Evolutionary conservation across 352 stramenopile genomes (phyloP), one percentile per base, ranked within the genome.

Genomic region (Phytophthora palmivora): DNA sequence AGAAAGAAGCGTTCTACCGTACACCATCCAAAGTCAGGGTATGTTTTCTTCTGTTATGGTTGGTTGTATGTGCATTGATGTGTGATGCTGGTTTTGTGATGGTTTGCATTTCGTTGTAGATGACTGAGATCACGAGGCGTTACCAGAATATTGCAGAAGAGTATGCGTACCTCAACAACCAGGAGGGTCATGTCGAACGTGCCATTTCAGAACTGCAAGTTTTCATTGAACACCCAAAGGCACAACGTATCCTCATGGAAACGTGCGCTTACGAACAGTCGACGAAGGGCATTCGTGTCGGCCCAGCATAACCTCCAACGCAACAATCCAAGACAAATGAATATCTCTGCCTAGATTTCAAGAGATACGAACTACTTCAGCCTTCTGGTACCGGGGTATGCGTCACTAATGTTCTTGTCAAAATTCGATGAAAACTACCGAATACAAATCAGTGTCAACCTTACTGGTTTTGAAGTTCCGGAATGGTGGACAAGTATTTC

Each of bases 141-240:
- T 94, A 94, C 41, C 82, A 94, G 51, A 63, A 79, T 39, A 76
- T 94, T 30, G 84, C 82, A 10, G 82, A 94, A 49, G 58, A 82
- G n/a, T 82, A 82, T 48, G 79, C 81, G 34, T 75, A 88, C n/a
- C 70, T 70, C 10, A 79, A 86, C 45, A 85, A 73, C 32, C 65
- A 79, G 12, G 80, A 93, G 6, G 84, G 82, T 10, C 74, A 82
- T 51, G 84, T 94, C 7, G 82, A 94, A 66, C 79, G 80, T 34
- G 73, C 79, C 8, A 84, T 94, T 53, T 82, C 84, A 41, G 79
- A 90, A 45, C 72, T 94, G 60, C 84, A 94, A 51, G 28, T 60
- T 34, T 92, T 94, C 55, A 89, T 94, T 26, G 84, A 94, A 42
- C 80, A 91, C 48, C 82, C 84, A 0, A 78, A 78, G 43, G 75